A percentile compares a stretch with the other conserved stretches of the same genome.
Conservation (phyloP, 2,329 filamentous ascomycete genomes). For the Fusarium setosum region DNA sequence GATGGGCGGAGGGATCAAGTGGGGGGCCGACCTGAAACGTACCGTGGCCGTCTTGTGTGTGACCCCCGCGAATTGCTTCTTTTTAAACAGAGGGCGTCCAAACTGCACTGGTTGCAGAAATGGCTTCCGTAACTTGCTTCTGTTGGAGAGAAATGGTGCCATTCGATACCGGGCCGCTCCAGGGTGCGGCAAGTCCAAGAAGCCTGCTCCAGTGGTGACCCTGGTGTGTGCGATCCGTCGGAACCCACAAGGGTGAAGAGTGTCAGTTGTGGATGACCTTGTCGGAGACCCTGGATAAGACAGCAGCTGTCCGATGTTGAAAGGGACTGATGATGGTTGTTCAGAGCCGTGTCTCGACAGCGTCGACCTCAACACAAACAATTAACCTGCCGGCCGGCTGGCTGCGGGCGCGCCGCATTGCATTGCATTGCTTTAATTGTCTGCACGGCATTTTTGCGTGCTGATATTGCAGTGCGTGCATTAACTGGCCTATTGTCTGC, state of each 20-base stretch:
- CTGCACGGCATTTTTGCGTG: slow-evolving; percentile 17
- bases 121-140: slow-evolving; percentile 35
- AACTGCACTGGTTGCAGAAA: slow-evolving; percentile 33
- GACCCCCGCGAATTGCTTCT: slow-evolving; percentile 38
- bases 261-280: slow-evolving; percentile 18
- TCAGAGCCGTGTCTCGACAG: not conserved
- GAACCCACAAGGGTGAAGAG: slow-evolving; percentile 6
- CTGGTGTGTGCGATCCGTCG: not conserved
- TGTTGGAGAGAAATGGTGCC: slow-evolving; percentile 36
- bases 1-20: slow-evolving; percentile 6
- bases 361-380: not conserved
- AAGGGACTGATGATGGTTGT: slow-evolving; percentile 5
- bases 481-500: slow-evolving; percentile 11
- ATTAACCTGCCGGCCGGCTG: slow-evolving; percentile 18
- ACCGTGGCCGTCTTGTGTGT: slow-evolving; percentile 28
- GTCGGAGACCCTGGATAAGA: slow-evolving; percentile 20
- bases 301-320: slow-evolving; percentile 12
- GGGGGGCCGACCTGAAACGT: slow-evolving; percentile 40
- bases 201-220: slow-evolving; percentile 4
- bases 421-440: slow-evolving; percentile 9
- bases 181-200: slow-evolving; percentile 8
- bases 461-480: not conserved
- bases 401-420: slow-evolving; percentile 22
- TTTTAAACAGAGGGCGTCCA: slow-evolving; percentile 16
- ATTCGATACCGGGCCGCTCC: slow-evolving; percentile 22